Evolutionary conservation across 192 early-diverging fungal species (phyloP), one percentile per base, ranked within the genome.

Genomic region (Chytriomyces confervae): DNA sequence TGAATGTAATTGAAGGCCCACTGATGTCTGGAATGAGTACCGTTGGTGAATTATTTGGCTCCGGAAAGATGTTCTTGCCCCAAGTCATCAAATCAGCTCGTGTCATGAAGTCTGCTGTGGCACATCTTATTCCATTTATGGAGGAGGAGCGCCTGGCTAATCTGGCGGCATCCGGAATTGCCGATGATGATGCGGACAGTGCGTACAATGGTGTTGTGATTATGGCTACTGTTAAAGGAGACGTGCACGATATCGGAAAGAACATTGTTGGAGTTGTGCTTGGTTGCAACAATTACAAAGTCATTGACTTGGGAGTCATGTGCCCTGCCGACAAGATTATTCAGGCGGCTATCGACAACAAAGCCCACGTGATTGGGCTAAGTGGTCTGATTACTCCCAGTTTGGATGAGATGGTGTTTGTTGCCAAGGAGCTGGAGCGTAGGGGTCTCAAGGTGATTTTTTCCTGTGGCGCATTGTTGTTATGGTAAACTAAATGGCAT

Each of bases 41-140:
- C 67, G 96, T 98, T 18, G 96, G 96, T 72, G 94, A 98, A 79
- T 86, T 98, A 44, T 98, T 98, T 85, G 95, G 96, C 45, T 84
- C 87, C 43, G 95, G 96, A 67, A 97, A 97, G 82, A 98, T 98
- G 96, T 98, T 98, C 82, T 91, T 98, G 87, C 96, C 96, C 5
- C 96, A 98, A 80, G 96, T 98, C 74, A 98, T 98, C 85, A 95
- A 95, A 83, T 94, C 92, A 70, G 95, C 96, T 48, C 92, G 91
- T 79, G 96, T 98, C 16, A 98, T 98, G 96, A 98, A 98, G 81
- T 94, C 93, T 73, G 95, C 96, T n/a, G 96, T 98, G 3, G 95
- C 96, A 10, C 94, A 97, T 70, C 86, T 98, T 68, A 95, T 98
- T 68, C 94, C 94, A 0, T 96, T 91, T 74, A 98, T 98, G 92